Base-by-base conservation (phyloP, 768 basidiomycete genomes). In the Podaxis pistillaris region DNA sequence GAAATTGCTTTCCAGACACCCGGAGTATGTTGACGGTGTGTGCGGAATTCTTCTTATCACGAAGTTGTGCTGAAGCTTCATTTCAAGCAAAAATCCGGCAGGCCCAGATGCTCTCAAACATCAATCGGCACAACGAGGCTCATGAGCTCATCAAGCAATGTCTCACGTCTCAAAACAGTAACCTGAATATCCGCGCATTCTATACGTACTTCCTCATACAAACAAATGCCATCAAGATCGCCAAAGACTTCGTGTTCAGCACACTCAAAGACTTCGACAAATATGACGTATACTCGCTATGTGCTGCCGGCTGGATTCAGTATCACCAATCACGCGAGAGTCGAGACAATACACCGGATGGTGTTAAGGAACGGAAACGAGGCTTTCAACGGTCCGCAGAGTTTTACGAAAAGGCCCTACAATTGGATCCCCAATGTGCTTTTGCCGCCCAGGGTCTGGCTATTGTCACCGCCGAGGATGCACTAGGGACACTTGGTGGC, bases 361-460 rank as follows among this genome's bases (percentile, higher is more conserved):
- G 79, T 40, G 70, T 82, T 37, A 85, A 90, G 26, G 94, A 96
- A 60, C 87, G 94, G 30, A 83, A 85, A 63, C 84, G 85, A 41
- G 85, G 87, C 15, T 98, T 93, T 76, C 83, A 86, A 60, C 81
- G 94, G 9, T 84, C 90, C 2, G 93, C 93, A 1, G 95, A 97
- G 73, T 93, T 93, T 66, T 98, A 92, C 70, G 93, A 96, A 71
- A 94, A 94, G 72, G 96, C 96, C 0, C 75, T 99, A 37, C 84
- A 86, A 53, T 68, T 94, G 4, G 94, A 98, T 70, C 88, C 93
- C 0, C 77, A 83, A 28, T 97, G 94, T 73, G 94, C 94, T 1
- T 87, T 94, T 64, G 97, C 96, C 2, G 97, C 96, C 4, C 94
- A 97, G 71, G 96, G 96, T 2, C 80, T 99, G 7, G 97, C 96